Evolutionary conservation across 2,329 filamentous ascomycete species (phyloP).

Genomic region (Xylaria hypoxylon): DNA sequence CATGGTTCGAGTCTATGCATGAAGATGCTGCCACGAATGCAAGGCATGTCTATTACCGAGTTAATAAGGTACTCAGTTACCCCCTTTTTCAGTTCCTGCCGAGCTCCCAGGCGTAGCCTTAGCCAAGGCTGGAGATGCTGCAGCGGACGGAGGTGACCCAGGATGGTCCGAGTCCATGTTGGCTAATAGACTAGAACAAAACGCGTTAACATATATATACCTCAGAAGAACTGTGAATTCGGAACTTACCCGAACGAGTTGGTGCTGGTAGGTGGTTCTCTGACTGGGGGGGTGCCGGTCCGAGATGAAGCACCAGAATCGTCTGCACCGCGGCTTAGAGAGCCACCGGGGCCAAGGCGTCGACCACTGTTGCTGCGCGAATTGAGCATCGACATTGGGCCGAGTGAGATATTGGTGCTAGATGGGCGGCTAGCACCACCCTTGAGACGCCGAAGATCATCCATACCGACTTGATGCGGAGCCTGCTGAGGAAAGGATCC

Average conservation of each 20-base stretch:
- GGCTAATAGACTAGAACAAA: constrained; percentile 63
- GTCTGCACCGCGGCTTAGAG: constrained; percentile 78
- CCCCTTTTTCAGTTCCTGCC: constrained; percentile 62
- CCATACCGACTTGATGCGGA: constrained; percentile 89
- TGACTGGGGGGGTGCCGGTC: constrained; percentile 84
- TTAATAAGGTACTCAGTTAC: constrained; percentile 56
- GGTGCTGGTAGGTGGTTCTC: constrained; percentile 71
- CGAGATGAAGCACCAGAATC: constrained; percentile 90
- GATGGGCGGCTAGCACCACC: constrained; percentile 68
- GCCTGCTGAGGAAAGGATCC: constrained; percentile 77
- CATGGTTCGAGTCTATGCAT: constrained; percentile 58
- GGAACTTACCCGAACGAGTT: constrained; percentile 91
- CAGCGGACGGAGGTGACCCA: constrained; percentile 76
- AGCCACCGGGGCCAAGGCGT: constrained; percentile 79
- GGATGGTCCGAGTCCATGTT: constrained; percentile 70
- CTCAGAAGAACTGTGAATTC: background rate
- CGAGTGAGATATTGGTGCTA: constrained; percentile 75
- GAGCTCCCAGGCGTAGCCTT: constrained; percentile 69
- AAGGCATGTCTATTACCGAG: constrained; percentile 52
- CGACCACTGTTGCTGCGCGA: constrained; percentile 93
- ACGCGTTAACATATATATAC: constrained; percentile 47
- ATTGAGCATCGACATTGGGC: constrained; percentile 86
- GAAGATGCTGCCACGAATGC: constrained; percentile 55
- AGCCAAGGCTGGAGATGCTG: constrained; percentile 73
- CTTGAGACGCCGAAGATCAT: constrained; percentile 89